These are phyloP conservation scores for Chaetomium tenue DNA, from an alignment of 495 filamentous ascomycete species.

Conservation along the genomic window DNA sequence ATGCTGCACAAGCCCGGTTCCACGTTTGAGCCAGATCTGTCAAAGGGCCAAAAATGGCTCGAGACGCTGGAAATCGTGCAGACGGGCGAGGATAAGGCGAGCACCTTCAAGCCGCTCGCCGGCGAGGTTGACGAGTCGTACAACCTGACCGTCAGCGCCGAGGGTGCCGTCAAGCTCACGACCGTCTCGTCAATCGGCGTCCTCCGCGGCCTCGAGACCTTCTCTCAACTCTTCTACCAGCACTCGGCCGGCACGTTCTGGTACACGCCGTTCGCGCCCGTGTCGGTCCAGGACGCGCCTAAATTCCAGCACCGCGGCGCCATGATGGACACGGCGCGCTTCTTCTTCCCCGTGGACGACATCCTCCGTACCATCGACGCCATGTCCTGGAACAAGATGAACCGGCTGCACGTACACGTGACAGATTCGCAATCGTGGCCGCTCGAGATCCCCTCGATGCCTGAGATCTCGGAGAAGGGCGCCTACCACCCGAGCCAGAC, in stretches of 20 bases:
- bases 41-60: slow-evolving; percentile 49
- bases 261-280: slow-evolving; percentile 66
- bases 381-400: slow-evolving; percentile 73
- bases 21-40: slow-evolving; percentile 58
- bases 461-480: slow-evolving; percentile 65
- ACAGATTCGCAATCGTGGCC: slow-evolving; percentile 87
- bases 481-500: slow-evolving; percentile 60
- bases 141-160: slow-evolving; percentile 53
- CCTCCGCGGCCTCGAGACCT: slow-evolving; percentile 64
- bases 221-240: slow-evolving; percentile 72
- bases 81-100: slow-evolving; percentile 51
- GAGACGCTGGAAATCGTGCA: slow-evolving; percentile 58
- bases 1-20: slow-evolving; percentile 62
- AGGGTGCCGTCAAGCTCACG: slow-evolving; percentile 57
- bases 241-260: slow-evolving; percentile 55
- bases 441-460: slow-evolving; percentile 69
- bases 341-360: slow-evolving; percentile 60
- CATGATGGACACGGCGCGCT: slow-evolving; percentile 68
- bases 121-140: slow-evolving; percentile 73
- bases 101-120: slow-evolving; percentile 55
- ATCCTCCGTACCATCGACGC: slow-evolving; percentile 71
- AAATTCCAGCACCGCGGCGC: slow-evolving; percentile 70
- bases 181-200: slow-evolving; percentile 64
- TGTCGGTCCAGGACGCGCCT: slow-evolving; percentile 64
- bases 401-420: slow-evolving; percentile 71